These are phyloP conservation scores for Penicillium sp. DNA, from an alignment of 2,329 filamentous ascomycete species.

Conservation along the genomic window DNA sequence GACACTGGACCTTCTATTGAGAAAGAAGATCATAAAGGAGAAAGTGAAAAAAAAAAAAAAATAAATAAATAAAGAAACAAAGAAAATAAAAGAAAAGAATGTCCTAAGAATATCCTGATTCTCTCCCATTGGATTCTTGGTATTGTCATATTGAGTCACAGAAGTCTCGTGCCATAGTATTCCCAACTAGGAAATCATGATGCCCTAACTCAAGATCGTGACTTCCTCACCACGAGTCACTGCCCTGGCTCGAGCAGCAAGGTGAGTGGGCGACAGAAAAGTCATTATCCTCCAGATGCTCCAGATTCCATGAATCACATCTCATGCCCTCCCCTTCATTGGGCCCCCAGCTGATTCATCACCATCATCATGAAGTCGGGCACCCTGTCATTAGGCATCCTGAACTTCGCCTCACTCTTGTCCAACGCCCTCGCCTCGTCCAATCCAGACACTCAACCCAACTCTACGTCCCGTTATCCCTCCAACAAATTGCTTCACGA, in stretches of 20 bases:
- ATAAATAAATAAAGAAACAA: too few relatives aligned
- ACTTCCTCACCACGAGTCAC: slow-evolving; percentile 9
- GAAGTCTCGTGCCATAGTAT: not conserved
- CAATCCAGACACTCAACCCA: not conserved
- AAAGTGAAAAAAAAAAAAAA: too few relatives aligned
- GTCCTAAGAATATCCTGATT: not conserved
- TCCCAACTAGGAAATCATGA: slow-evolving; percentile 15
- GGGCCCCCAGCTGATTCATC: not conserved
- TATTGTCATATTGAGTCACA: not conserved
- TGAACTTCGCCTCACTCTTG: slow-evolving; percentile 10
- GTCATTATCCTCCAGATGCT: too few relatives aligned
- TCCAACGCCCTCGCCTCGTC: slow-evolving; percentile 5
- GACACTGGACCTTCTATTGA: too few relatives aligned
- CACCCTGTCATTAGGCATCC: not conserved
- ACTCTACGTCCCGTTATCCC: not conserved
- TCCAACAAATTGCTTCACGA: slow-evolving; percentile 21
- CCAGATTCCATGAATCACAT: too few relatives aligned
- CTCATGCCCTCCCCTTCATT: not conserved
- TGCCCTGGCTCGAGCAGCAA: not conserved
- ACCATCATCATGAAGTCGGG: slow-evolving; percentile 14
- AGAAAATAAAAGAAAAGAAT: too few relatives aligned
- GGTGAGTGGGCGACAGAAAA: too few relatives aligned
- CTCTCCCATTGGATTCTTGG: not conserved
- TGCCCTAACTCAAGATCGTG: slow-evolving; percentile 16
- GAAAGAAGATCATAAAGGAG: too few relatives aligned